phyloP scores from a whole-genome alignment of 169 alveolate genomes.

The Eimeria mitis region DNA sequence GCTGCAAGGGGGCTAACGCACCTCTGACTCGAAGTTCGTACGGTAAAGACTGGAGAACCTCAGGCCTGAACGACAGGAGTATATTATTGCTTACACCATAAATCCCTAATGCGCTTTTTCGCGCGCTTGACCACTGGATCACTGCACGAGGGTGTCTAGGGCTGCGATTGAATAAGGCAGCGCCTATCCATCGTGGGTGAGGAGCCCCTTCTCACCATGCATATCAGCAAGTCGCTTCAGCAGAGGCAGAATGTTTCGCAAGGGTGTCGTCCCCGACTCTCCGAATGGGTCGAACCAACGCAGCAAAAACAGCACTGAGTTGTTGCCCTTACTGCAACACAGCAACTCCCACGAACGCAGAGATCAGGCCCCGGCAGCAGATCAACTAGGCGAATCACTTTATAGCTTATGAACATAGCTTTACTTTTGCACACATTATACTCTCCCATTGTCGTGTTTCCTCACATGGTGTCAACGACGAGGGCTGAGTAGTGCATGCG shows the following conservation, averaged over 20 bases:
- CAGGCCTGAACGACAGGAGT: constrained; percentile 2
- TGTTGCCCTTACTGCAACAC: constrained; percentile 42
- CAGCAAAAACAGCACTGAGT: neutral
- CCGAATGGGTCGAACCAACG: constrained; percentile 53
- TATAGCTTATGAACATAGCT: neutral
- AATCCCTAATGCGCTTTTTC: neutral
- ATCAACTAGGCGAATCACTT: neutral
- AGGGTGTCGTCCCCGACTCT: constrained; percentile 3
- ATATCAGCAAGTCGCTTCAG: neutral
- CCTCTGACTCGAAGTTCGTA: constrained; percentile 40
- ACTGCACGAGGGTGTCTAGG: neutral
- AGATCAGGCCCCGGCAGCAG: neutral
- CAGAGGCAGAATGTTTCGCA: constrained; percentile 2
- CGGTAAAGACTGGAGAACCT: constrained; percentile 14
- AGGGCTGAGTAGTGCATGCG: neutral
- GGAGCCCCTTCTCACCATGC: constrained; percentile 30
- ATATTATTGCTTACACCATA: neutral
- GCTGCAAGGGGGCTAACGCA: constrained; percentile 10
- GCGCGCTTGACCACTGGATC: neutral
- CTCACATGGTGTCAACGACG: constrained; percentile 34
- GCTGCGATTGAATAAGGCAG: neutral
- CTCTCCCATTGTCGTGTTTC: neutral
- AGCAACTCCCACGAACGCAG: neutral
- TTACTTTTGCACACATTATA: neutral
- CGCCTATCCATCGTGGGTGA: neutral